phyloP scores from a whole-genome alignment of 2,329 filamentous ascomycete species.

The Fusarium sp. region DNA sequence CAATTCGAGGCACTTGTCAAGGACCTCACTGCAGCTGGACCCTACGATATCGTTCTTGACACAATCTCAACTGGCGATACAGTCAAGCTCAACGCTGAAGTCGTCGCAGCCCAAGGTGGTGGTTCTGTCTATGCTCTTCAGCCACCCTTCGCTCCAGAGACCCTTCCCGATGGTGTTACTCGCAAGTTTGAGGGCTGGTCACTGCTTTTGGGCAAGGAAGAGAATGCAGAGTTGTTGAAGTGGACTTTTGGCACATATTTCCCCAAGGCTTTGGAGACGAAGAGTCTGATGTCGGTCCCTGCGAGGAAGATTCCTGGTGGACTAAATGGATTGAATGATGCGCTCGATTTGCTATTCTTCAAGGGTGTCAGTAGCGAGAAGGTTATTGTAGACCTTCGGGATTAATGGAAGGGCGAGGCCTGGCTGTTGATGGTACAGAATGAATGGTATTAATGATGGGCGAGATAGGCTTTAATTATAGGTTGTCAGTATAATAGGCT shows the following conservation, averaged over 20 bases:
- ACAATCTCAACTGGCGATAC: conserved; percentile 31
- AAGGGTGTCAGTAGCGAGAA: conserved; percentile 38
- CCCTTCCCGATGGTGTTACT: conserved; percentile 21
- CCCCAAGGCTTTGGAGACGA: conserved; percentile 15
- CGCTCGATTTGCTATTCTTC: conserved; percentile 14
- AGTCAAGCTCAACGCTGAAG: conserved; percentile 25
- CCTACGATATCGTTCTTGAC: conserved; percentile 29
- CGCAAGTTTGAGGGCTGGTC: conserved; percentile 38
- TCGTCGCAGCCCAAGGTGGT: conserved; percentile 25
- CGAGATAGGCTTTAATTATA: too few species aligned
- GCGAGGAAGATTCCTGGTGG: conserved; percentile 28
- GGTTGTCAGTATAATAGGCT: too few species aligned
- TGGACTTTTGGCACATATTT: conserved; percentile 38
- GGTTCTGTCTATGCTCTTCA: conserved; percentile 32
- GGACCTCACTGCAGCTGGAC: conserved; percentile 11
- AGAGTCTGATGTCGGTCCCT: conserved; percentile 20
- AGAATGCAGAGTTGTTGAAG: conserved; percentile 19
- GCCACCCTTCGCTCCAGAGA: conserved; percentile 26
- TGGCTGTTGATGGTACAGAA: too few species aligned
- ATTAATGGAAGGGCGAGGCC: neutral
- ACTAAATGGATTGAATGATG: conserved; percentile 26
- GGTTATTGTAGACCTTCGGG: conserved; percentile 29
- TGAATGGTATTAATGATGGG: neutral
- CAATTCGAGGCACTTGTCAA: neutral
- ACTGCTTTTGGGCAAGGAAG: conserved; percentile 30